Percentiles rank a stretch among this genome's conserved stretches.
Conservation (phyloP, 768 basidiomycete species). For the Hemileccinum rubropunctum region DNA sequence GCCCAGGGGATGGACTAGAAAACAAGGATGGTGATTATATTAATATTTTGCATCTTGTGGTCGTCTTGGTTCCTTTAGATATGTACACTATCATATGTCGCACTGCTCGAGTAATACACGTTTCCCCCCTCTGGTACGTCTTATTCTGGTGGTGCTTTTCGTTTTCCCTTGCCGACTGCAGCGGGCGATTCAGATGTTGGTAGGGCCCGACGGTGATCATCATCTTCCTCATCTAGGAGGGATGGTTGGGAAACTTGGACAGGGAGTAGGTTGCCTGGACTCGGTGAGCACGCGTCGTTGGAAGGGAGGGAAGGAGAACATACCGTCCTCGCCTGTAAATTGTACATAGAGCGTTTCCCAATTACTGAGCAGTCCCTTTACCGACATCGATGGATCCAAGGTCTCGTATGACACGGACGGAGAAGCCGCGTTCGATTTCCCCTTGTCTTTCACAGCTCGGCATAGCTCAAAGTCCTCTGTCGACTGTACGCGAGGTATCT, state of each 20-base stretch:
- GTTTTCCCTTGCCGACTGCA: slow-evolving; percentile 52
- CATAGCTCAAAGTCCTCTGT: slow-evolving; percentile 64
- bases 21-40: slow-evolving; percentile 14
- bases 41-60: no score
- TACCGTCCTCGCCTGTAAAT: slow-evolving; percentile 63
- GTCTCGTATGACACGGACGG: slow-evolving; percentile 42
- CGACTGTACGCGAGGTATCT: slow-evolving; percentile 35
- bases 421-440: slow-evolving; percentile 36
- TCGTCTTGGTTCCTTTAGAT: background rate
- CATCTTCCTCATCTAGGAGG: slow-evolving; percentile 62
- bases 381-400: slow-evolving; percentile 40
- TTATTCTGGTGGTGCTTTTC: slow-evolving; percentile 47
- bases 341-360: slow-evolving; percentile 72
- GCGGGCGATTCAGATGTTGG: slow-evolving; percentile 27
- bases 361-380: slow-evolving; percentile 51
- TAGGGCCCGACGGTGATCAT: slow-evolving; percentile 32
- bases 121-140: background rate
- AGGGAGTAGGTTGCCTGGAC: slow-evolving; percentile 55
- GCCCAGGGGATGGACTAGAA: slow-evolving; percentile 47
- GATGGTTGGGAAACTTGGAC: slow-evolving; percentile 58
- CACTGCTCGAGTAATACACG: slow-evolving; percentile 11
- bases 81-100: slow-evolving; percentile 16
- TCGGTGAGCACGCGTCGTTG: background rate
- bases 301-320: background rate
- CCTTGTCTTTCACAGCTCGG: slow-evolving; percentile 49